These are phyloP conservation scores for Yamadazyma sp. DNA, from an alignment of 1,139 yeast species.

Conservation along the genomic window DNA sequence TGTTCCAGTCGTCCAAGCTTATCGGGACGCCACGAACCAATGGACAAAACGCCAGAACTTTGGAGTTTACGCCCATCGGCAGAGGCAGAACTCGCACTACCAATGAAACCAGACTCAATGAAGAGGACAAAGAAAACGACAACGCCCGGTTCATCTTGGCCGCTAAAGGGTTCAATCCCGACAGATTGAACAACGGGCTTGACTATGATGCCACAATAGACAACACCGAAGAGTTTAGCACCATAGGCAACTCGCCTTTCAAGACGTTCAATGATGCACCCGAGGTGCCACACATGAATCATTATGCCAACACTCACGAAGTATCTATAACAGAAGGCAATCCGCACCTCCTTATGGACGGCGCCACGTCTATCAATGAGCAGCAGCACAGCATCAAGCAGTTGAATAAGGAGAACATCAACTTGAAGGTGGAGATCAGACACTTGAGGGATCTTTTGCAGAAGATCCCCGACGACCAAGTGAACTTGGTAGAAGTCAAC, in stretches of 20 bases:
- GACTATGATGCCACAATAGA: slow-evolving; percentile 33
- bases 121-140: slow-evolving; percentile 10
- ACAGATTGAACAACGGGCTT: slow-evolving; percentile 11
- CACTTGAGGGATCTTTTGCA: slow-evolving; percentile 51
- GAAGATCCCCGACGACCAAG: slow-evolving; percentile 45
- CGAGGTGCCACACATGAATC: background rate
- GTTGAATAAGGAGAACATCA: slow-evolving; percentile 61
- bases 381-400: slow-evolving; percentile 53
- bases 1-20: slow-evolving; percentile 12
- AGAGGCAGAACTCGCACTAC: slow-evolving; percentile 4
- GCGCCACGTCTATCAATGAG: slow-evolving; percentile 41
- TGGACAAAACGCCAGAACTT: slow-evolving; percentile 10
- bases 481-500: slow-evolving; percentile 38
- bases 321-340: slow-evolving; percentile 2
- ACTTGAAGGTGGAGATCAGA: slow-evolving; percentile 58
- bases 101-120: slow-evolving; percentile 1
- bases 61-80: slow-evolving; percentile 49
- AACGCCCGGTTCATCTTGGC: slow-evolving; percentile 9
- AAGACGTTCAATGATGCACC: slow-evolving; percentile 1
- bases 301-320: background rate
- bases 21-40: slow-evolving; percentile 29
- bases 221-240: slow-evolving; percentile 25
- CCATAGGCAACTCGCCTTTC: slow-evolving; percentile 11
- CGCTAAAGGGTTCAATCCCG: slow-evolving; percentile 11
- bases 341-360: slow-evolving; percentile 7